A percentile compares a stretch with the other conserved stretches of the same genome.
phyloP scores from a whole-genome alignment of 2,329 filamentous ascomycete genomes.

The Dactylonectria estremocensis region DNA sequence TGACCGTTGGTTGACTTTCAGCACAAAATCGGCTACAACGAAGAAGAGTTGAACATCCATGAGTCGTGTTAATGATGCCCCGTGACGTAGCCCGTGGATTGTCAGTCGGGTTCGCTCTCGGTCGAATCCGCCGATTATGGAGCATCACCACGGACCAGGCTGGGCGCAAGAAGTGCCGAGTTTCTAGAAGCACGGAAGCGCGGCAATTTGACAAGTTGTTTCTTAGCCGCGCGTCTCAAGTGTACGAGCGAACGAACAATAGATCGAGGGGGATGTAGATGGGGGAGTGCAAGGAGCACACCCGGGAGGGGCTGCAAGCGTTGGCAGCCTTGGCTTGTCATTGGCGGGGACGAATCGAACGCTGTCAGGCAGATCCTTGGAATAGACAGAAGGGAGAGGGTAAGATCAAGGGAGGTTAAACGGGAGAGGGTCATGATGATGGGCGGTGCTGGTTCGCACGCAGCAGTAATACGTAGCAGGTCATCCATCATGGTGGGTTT shows the following conservation, averaged over 20 bases:
- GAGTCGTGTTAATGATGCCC: not conserved
- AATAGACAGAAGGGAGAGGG: conserved; percentile 1
- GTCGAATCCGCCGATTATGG: no score
- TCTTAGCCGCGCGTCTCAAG: conserved; percentile 16
- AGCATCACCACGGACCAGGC: not conserved
- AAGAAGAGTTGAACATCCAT: not conserved
- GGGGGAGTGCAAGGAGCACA: conserved; percentile 27
- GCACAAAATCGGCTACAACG: no score
- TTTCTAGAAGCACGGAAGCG: conserved; percentile 17
- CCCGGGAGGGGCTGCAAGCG: not conserved
- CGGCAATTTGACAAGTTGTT: conserved; percentile 9
- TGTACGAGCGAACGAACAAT: not conserved
- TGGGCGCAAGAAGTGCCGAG: conserved; percentile 5
- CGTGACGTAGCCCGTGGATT: conserved; percentile 39
- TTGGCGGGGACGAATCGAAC: conserved; percentile 17
- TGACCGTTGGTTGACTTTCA: not conserved
- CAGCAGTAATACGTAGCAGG: not conserved
- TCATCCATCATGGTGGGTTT: conserved; percentile 8
- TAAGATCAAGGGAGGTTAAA: conserved; percentile 8
- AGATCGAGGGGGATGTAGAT: conserved; percentile 17
- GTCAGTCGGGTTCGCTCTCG: not conserved
- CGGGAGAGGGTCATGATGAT: not conserved
- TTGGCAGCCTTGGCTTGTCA: conserved; percentile 12
- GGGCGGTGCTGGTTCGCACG: conserved; percentile 5
- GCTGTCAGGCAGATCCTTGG: conserved; percentile 11